These are phyloP conservation scores for Tephrocybe sp. DNA, from an alignment of 768 basidiomycete species.

Conservation along the genomic window DNA sequence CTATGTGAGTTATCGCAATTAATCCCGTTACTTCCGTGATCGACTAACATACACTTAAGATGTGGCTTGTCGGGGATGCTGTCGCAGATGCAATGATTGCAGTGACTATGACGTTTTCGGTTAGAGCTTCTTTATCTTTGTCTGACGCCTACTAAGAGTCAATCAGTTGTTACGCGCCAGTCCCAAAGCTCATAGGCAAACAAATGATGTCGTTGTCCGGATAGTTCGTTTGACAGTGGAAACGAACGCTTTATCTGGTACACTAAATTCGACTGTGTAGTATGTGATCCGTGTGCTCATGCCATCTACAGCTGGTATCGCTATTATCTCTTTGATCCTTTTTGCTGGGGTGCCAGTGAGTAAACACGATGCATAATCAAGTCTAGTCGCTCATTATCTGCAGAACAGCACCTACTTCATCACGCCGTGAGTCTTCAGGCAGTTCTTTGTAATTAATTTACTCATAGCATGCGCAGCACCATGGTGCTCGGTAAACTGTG, in stretches of 20 bases:
- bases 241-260: slow-evolving; percentile 14
- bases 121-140: neutral
- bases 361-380: neutral
- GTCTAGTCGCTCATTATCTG: neutral
- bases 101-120: slow-evolving; percentile 2
- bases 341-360: neutral
- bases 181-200: slow-evolving; percentile 2
- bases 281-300: neutral
- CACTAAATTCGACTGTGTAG: neutral
- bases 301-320: neutral
- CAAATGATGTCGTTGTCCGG: slow-evolving; percentile 8
- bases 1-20: slow-evolving; percentile 2
- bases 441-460: neutral
- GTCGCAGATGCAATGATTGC: slow-evolving; percentile 7
- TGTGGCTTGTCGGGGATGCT: slow-evolving; percentile 4
- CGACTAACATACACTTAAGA: neutral
- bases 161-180: neutral
- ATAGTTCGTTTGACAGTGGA: slow-evolving; percentile 15
- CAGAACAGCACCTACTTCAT: slow-evolving; percentile 4
- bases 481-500: slow-evolving; percentile 14
- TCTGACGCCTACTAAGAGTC: neutral
- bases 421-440: neutral
- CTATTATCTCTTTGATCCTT: neutral
- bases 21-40: neutral
- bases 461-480: slow-evolving; percentile 1